phyloP scores from a whole-genome alignment of 208 protist genomes.

The Zelonia costaricensis region DNA sequence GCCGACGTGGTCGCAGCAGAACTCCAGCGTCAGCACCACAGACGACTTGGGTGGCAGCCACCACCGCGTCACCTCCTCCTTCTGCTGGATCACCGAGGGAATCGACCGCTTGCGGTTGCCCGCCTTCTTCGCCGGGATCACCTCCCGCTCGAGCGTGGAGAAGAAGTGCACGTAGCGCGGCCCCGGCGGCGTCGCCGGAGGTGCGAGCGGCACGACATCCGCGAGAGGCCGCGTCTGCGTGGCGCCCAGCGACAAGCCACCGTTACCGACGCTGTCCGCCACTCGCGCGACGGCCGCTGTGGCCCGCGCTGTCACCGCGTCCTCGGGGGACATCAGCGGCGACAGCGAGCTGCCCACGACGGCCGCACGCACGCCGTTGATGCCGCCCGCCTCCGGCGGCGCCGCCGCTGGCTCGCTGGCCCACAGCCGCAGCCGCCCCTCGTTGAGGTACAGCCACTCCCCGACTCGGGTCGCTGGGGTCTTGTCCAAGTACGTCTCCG shows the following conservation, averaged over 20 bases:
- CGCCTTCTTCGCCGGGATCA: conserved; percentile 43
- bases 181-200: neutral
- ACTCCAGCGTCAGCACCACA: conserved; percentile 73
- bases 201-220: neutral
- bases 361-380: neutral
- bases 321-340: neutral
- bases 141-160: conserved; percentile 64
- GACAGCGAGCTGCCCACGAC: neutral
- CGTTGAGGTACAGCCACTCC: conserved; percentile 41
- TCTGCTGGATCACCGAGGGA: conserved; percentile 22
- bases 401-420: neutral
- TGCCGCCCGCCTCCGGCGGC: too few relatives aligned
- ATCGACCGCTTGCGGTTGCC: conserved; percentile 28
- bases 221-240: neutral
- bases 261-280: neutral
- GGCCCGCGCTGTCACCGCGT: neutral
- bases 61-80: conserved; percentile 86
- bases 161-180: conserved; percentile 73
- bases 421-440: conserved; percentile 18
- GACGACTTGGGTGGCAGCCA: conserved; percentile 67
- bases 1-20: conserved; percentile 68
- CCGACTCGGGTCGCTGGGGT: conserved; percentile 18
- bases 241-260: neutral
- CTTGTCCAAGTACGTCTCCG: too few relatives aligned
- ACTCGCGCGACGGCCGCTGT: neutral